Percentiles rank a stretch among this genome's conserved stretches.
phyloP scores from a whole-genome alignment of 2,329 filamentous ascomycete species.

The Didymella pomorum region DNA sequence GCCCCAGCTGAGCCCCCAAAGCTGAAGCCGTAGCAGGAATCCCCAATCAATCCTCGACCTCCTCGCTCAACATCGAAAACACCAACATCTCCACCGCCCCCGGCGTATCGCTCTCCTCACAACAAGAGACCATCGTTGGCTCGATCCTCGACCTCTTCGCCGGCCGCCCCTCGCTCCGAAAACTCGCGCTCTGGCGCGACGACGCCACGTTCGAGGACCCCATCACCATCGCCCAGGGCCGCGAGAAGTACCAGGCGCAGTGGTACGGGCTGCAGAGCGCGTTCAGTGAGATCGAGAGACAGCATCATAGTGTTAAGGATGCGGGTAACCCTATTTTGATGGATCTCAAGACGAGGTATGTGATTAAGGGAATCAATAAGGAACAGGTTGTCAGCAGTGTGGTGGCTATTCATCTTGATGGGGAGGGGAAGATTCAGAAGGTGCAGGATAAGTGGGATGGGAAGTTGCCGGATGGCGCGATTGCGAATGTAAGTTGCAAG shows the following conservation, averaged over 20 bases:
- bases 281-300: slow-evolving; percentile 66
- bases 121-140: slow-evolving; percentile 65
- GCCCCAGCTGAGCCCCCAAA: slow-evolving; percentile 4
- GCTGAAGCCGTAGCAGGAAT: slow-evolving; percentile 20
- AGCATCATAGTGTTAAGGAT: slow-evolving; percentile 62
- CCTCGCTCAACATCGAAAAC: slow-evolving; percentile 59
- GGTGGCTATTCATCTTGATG: slow-evolving; percentile 58
- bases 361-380: slow-evolving; percentile 61
- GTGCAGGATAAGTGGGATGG: slow-evolving; percentile 66
- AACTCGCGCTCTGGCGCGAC: slow-evolving; percentile 67
- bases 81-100: slow-evolving; percentile 62
- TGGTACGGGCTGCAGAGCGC: slow-evolving; percentile 68
- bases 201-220: slow-evolving; percentile 67
- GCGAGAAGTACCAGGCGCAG: slow-evolving; percentile 61
- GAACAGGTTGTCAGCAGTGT: slow-evolving; percentile 60
- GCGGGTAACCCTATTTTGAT: slow-evolving; percentile 68
- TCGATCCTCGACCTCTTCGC: slow-evolving; percentile 70
- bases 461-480: slow-evolving; percentile 58
- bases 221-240: slow-evolving; percentile 65
- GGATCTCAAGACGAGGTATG: slow-evolving; percentile 62
- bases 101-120: slow-evolving; percentile 59
- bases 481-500: slow-evolving; percentile 59
- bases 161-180: slow-evolving; percentile 65
- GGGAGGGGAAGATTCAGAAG: slow-evolving; percentile 57
- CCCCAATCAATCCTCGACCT: slow-evolving; percentile 5